These are phyloP conservation scores for Pseudogymnoascus sp. DNA, from an alignment of 2,329 filamentous ascomycete genomes.

Conservation along the genomic window DNA sequence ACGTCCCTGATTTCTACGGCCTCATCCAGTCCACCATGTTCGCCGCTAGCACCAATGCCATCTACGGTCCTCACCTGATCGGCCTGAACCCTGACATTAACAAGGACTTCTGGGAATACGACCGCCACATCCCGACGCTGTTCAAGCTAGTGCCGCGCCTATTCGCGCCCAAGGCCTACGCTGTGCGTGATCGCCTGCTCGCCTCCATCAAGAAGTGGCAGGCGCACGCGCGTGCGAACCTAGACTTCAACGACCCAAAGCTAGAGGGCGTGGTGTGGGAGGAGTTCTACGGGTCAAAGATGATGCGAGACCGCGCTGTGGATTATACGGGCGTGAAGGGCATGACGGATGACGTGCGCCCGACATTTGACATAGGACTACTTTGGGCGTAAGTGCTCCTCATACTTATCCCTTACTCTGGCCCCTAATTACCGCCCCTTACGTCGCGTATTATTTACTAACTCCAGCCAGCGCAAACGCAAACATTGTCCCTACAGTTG, in stretches of 20 bases:
- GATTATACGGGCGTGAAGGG: constrained; percentile 11
- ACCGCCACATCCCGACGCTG: constrained; percentile 16
- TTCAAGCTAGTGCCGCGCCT: constrained; percentile 21
- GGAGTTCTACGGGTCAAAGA: constrained; percentile 22
- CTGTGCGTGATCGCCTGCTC: constrained; percentile 19
- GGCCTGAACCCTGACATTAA: constrained; percentile 20
- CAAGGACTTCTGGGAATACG: constrained; percentile 26
- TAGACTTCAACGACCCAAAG: constrained; percentile 14
- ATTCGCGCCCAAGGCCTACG: constrained; percentile 21
- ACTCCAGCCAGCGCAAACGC: constrained; percentile 18
- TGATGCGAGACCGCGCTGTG: constrained; percentile 20
- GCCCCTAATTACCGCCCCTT: background rate
- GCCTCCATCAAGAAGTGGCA: constrained; percentile 22
- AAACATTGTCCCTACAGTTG: constrained; percentile 20
- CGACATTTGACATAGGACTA: constrained; percentile 18
- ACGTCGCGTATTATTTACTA: background rate
- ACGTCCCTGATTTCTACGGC: constrained; percentile 20
- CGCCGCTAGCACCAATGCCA: constrained; percentile 18
- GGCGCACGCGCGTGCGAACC: constrained; percentile 16
- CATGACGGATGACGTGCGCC: constrained; percentile 11
- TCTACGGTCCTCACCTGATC: constrained; percentile 24
- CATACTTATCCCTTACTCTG: background rate
- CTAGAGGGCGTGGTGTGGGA: constrained; percentile 23
- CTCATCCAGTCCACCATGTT: constrained; percentile 22
- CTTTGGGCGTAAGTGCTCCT: constrained; percentile 18